phyloP scores from a whole-genome alignment of 176 grass and related monocot genomes.

The Zea mays region Zm-B73-REFERENCE-NAM-5.0 NC_050103.1:124786001-124786500 shows the following conservation, averaged over 20 bases:
- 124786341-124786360: background rate
- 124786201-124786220: conserved; percentile 14
- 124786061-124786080: conserved; percentile 70
- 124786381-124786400: background rate
- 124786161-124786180: conserved; percentile 22
- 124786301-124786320: conserved; percentile 31
- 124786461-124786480: background rate
- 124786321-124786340: background rate
- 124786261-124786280: conserved; percentile 32
- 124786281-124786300: conserved; percentile 16
- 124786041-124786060: conserved; percentile 56
- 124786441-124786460: background rate
- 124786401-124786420: conserved; percentile 10
- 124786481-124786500: background rate
- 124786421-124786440: conserved; percentile 34
- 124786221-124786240: conserved; percentile 11
- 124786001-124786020: conserved; percentile 75
- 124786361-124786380: conserved; percentile 9
- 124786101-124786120: conserved; percentile 28
- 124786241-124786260: conserved; percentile 33
- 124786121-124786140: conserved; percentile 35
- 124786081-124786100: conserved; percentile 43
- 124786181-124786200: conserved; percentile 29
- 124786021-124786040: conserved; percentile 50
- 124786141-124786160: conserved; percentile 40